Conservation (phyloP, 495 filamentous ascomycete genomes). For the Platismatia glauca region DNA sequence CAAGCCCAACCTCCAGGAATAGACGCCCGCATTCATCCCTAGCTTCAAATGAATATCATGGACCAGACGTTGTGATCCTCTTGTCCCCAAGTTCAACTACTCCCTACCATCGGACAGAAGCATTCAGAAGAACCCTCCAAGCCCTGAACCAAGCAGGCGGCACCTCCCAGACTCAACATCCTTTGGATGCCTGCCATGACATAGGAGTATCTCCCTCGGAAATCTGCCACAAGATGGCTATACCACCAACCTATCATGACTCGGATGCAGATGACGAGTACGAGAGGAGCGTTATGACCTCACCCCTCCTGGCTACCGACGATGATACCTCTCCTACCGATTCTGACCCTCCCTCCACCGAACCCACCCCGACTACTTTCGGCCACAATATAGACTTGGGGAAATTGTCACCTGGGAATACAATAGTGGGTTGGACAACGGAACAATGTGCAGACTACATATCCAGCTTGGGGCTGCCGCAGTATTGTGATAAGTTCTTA, state of each 20-base stretch:
- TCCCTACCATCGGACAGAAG: neutral
- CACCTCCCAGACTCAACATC: neutral
- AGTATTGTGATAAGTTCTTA: conserved; percentile 75
- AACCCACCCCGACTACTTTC: conserved; percentile 83
- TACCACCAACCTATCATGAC: conserved; percentile 39
- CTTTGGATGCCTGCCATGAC: conserved; percentile 6
- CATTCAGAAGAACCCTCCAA: neutral
- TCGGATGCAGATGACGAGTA: conserved; percentile 93
- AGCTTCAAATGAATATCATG: neutral
- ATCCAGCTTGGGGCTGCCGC: conserved; percentile 63
- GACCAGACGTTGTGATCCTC: neutral
- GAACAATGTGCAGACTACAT: conserved; percentile 87
- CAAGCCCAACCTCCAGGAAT: neutral
- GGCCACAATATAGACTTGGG: conserved; percentile 58
- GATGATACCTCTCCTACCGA: conserved; percentile 73
- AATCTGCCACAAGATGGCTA: conserved; percentile 8
- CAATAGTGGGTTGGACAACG: conserved; percentile 80
- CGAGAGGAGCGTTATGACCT: conserved; percentile 69
- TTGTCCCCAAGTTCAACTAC: neutral
- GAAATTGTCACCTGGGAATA: conserved; percentile 57
- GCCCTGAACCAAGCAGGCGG: neutral
- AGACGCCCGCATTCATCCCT: neutral
- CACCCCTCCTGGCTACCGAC: conserved; percentile 64
- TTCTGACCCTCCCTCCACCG: conserved; percentile 69
- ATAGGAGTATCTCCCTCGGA: neutral